A percentile compares a stretch with the other conserved stretches of the same genome.
Evolutionary conservation across 2,329 filamentous ascomycete species (phyloP).

Genomic region (Exserohilum rostratum): DNA sequence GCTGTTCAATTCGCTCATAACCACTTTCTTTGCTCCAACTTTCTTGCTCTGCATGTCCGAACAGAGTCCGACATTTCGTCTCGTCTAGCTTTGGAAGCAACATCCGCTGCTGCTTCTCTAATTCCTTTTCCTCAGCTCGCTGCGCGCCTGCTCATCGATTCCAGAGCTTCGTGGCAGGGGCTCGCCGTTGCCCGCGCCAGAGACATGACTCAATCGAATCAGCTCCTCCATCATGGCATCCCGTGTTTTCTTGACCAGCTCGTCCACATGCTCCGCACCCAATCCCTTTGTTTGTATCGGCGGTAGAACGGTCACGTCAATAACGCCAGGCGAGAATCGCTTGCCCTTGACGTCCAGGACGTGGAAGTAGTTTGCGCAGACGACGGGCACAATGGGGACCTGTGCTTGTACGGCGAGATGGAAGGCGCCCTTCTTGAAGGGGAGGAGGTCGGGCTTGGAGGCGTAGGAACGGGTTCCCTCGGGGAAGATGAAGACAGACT

Average conservation of each 20-base stretch:
- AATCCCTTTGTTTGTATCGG: conserved; percentile 46
- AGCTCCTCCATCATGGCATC: conserved; percentile 48
- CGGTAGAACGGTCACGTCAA: conserved; percentile 61
- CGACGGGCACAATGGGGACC: conserved; percentile 86
- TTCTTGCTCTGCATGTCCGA: background rate
- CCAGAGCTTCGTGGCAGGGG: conserved; percentile 33
- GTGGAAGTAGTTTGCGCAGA: conserved; percentile 58
- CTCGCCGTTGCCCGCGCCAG: conserved; percentile 29
- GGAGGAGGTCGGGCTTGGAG: conserved; percentile 77
- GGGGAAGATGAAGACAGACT: conserved; percentile 83
- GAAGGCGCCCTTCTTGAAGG: conserved; percentile 99
- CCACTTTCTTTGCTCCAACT: background rate
- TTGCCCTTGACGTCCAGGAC: conserved; percentile 54
- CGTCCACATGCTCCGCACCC: conserved; percentile 44
- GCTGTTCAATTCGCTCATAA: background rate
- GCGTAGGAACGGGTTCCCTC: conserved; percentile 94
- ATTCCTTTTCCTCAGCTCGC: conserved; percentile 38
- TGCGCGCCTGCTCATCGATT: conserved; percentile 16
- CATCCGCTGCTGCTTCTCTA: conserved; percentile 1
- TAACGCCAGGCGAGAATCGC: conserved; percentile 49
- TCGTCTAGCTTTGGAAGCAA: too few species aligned
- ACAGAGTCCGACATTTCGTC: background rate
- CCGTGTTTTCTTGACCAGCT: conserved; percentile 37
- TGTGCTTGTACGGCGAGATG: conserved; percentile 93
- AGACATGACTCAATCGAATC: conserved; percentile 40